These are phyloP conservation scores for Hericium alpestre DNA, from an alignment of 768 basidiomycete genomes.

Conservation along the genomic window DNA sequence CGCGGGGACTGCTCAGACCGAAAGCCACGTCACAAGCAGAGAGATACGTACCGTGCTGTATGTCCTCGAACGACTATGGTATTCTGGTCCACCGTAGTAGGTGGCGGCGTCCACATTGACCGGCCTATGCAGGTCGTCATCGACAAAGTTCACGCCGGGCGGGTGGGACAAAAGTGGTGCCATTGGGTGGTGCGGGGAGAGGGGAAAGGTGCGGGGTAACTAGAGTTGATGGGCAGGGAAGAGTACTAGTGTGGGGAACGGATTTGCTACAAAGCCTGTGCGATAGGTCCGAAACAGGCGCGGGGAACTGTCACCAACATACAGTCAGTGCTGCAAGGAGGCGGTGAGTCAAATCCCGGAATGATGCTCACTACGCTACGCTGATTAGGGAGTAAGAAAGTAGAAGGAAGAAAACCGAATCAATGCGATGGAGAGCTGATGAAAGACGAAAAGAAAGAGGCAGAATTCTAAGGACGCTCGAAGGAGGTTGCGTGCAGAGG, in stretches of 20 bases:
- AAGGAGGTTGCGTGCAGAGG: not conserved
- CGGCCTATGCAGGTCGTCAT: conserved; percentile 37
- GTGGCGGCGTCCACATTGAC: conserved; percentile 62
- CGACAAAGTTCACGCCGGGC: conserved; percentile 52
- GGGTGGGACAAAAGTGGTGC: conserved; percentile 59
- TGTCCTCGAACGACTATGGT: conserved; percentile 73
- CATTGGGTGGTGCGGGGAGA: conserved; percentile 28
- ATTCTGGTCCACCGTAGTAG: conserved; percentile 77
- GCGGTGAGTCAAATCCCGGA: not conserved
- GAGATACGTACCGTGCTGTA: conserved; percentile 65
- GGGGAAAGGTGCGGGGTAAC: conserved; percentile 1
- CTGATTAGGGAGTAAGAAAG: not conserved
- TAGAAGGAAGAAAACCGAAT: not conserved
- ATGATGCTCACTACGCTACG: not conserved
- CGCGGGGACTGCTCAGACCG: not conserved
- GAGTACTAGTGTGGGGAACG: not conserved
- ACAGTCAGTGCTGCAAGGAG: not conserved
- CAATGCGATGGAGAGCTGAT: not conserved
- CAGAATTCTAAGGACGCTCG: too few species aligned
- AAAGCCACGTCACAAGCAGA: not conserved
- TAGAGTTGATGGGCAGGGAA: not conserved
- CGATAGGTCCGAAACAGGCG: not conserved
- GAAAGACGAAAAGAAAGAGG: not conserved
- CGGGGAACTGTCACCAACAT: not conserved
- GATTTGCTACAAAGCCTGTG: not conserved